A percentile compares a stretch with the other conserved stretches of the same genome.
These are phyloP conservation scores for Podaxis carcinomalis DNA, from an alignment of 768 basidiomycete genomes.

Conservation along the genomic window DNA sequence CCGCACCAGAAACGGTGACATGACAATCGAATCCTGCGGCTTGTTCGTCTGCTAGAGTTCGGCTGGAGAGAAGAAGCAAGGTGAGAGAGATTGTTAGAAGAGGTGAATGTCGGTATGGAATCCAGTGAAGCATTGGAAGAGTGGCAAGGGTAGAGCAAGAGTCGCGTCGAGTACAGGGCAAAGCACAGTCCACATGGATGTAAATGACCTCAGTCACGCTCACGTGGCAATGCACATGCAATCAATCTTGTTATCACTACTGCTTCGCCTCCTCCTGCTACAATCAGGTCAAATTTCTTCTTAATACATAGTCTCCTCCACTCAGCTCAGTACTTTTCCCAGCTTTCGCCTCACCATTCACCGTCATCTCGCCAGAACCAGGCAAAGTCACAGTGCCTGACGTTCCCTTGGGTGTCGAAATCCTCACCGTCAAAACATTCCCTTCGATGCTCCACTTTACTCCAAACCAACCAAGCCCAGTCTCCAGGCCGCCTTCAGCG, in stretches of 20 bases:
- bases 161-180: background rate
- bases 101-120: conserved; percentile 9
- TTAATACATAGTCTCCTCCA: conserved; percentile 6
- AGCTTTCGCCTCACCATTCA: background rate
- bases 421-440: background rate
- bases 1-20: conserved; percentile 32
- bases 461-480: conserved; percentile 47
- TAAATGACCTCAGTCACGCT: conserved; percentile 7
- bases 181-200: background rate
- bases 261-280: background rate
- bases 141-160: background rate
- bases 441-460: conserved; percentile 34
- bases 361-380: background rate
- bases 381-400: conserved; percentile 6
- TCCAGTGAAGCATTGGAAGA: conserved; percentile 6
- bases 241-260: background rate
- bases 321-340: background rate
- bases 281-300: background rate
- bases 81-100: conserved; percentile 11
- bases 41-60: conserved; percentile 31
- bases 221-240: background rate
- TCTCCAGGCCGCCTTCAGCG: conserved; percentile 51
- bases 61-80: conserved; percentile 13
- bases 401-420: conserved; percentile 3
- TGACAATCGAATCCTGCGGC: conserved; percentile 51